A percentile compares a stretch with the other conserved stretches of the same genome.
These are phyloP conservation scores for Phytomonas serpens DNA, from an alignment of 208 protist species.

Conservation along the genomic window DNA sequence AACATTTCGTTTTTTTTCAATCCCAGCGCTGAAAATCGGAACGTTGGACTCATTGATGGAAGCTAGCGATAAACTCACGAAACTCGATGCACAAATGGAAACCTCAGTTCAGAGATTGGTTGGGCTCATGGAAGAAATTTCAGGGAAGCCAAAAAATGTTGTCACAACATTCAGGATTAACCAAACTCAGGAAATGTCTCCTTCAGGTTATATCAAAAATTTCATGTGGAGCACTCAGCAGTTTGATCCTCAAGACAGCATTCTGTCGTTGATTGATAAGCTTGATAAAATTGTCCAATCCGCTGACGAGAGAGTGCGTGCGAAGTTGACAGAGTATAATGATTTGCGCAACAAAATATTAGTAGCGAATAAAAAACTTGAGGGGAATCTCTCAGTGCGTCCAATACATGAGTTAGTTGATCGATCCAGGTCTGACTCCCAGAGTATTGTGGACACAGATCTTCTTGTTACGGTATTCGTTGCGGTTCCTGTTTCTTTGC, in stretches of 20 bases:
- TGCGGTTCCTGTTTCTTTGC: constrained; percentile 44
- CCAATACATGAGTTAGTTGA: constrained; percentile 76
- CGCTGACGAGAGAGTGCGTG: constrained; percentile 69
- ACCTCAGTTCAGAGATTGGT: constrained; percentile 71
- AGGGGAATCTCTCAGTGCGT: constrained; percentile 77
- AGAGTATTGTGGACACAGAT: constrained; percentile 77
- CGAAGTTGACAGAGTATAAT: constrained; percentile 80
- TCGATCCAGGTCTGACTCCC: constrained; percentile 51
- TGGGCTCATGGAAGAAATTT: constrained; percentile 73
- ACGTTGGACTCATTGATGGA: constrained; percentile 88
- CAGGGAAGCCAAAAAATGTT: constrained; percentile 55
- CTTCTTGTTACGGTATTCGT: constrained; percentile 84
- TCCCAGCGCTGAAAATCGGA: constrained; percentile 73
- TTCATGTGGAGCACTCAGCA: constrained; percentile 79
- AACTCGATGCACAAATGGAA: constrained; percentile 73
- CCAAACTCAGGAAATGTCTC: constrained; percentile 77
- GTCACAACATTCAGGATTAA: constrained; percentile 81
- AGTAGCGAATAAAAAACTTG: constrained; percentile 47
- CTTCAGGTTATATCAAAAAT: constrained; percentile 78
- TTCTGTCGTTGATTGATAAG: constrained; percentile 67
- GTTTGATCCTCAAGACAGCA: constrained; percentile 79
- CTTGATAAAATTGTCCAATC: constrained; percentile 53
- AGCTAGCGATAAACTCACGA: constrained; percentile 80
- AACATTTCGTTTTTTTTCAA: constrained; percentile 65
- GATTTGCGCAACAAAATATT: constrained; percentile 75